These are phyloP conservation scores for Primulina tabacum DNA, from an alignment of 257 asterid genomes.

Conservation along the genomic window DNA sequence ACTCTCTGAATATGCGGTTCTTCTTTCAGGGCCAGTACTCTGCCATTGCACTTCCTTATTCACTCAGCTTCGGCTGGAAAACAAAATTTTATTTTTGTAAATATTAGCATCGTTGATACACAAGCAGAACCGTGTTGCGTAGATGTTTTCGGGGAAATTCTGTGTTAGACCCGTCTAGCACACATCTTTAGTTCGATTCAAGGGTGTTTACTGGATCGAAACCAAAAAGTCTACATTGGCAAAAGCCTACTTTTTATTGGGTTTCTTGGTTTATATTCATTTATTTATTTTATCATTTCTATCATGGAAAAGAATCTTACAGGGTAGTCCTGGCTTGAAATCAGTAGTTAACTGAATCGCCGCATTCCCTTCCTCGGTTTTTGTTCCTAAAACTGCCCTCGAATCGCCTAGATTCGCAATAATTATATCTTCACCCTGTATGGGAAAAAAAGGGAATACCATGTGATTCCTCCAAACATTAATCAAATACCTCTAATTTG, in stretches of 20 bases:
- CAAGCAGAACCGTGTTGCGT: not conserved
- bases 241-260: not conserved
- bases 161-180: not conserved
- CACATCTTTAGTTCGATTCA: too few relatives aligned
- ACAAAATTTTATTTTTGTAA: not conserved
- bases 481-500: too few relatives aligned
- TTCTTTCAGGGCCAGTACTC: slow-evolving; percentile 62
- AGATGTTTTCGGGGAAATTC: not conserved
- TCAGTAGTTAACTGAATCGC: slow-evolving; percentile 74
- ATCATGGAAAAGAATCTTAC: slow-evolving; percentile 37
- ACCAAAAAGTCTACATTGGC: not conserved
- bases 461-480: too few relatives aligned
- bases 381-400: slow-evolving; percentile 67
- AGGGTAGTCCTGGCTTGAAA: slow-evolving; percentile 65
- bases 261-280: not conserved
- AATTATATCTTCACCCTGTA: too few relatives aligned
- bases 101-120: not conserved
- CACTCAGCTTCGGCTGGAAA: slow-evolving; percentile 77
- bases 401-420: slow-evolving; percentile 91
- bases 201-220: not conserved
- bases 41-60: slow-evolving; percentile 64
- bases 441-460: too few relatives aligned
- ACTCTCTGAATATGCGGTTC: slow-evolving; percentile 72
- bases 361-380: slow-evolving; percentile 41
- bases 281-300: not conserved